These are phyloP conservation scores for Spizellomyces punctatus DNA, from an alignment of 192 early-diverging fungal species.

Conservation along the genomic window DNA sequence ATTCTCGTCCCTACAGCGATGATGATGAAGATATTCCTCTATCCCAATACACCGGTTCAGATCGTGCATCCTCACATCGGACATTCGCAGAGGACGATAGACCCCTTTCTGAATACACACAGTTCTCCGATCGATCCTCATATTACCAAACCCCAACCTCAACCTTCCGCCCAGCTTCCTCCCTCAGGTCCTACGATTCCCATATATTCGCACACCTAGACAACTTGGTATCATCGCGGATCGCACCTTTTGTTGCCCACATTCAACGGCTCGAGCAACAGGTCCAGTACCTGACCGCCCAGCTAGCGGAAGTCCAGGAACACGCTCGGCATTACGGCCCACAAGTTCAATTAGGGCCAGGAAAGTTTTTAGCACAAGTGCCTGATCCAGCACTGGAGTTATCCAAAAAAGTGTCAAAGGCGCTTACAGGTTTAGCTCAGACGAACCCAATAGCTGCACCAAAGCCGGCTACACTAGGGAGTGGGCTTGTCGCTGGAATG, in stretches of 20 bases:
- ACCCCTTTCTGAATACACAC: no score
- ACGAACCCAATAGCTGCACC: conserved; percentile 10
- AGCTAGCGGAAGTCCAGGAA: not conserved
- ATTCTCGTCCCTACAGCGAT: no score
- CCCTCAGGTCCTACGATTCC: not conserved
- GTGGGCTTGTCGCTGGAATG: conserved; percentile 16
- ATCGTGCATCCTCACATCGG: not conserved
- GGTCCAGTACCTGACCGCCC: not conserved
- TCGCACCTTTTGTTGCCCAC: conserved; percentile 4
- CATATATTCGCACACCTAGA: not conserved
- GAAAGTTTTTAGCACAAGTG: conserved; percentile 2
- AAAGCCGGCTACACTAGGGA: conserved; percentile 1
- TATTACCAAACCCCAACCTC: conserved; percentile 4
- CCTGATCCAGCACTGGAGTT: conserved; percentile 19
- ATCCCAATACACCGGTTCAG: not conserved
- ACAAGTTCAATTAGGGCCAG: conserved; percentile 10
- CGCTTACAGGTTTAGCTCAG: not conserved
- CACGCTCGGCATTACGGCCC: not conserved
- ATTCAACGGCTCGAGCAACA: conserved; percentile 16
- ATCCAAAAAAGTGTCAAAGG: not conserved
- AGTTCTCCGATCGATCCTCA: no score
- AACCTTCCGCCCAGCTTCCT: not conserved
- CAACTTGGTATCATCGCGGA: not conserved
- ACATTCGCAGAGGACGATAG: no score
- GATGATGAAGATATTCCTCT: not conserved